A percentile compares a stretch with the other conserved stretches of the same genome.
Conservation (phyloP, 352 stramenopile genomes). For the Pythium vanterpoolii region DNA sequence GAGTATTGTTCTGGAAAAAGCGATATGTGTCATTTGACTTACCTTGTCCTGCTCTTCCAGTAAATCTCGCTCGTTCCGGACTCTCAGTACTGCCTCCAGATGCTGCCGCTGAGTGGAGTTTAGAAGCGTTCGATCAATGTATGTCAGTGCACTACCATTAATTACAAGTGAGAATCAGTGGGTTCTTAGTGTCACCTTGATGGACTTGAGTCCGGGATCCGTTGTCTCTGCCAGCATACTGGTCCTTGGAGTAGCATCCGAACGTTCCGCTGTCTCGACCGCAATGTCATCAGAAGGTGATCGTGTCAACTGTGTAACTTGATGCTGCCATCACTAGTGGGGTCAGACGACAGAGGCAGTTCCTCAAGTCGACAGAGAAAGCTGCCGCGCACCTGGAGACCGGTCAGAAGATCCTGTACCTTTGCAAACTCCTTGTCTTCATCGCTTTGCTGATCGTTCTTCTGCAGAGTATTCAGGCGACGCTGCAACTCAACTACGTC, state of each 20-base stretch:
- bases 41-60: constrained; percentile 42
- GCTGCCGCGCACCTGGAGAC: constrained; percentile 12
- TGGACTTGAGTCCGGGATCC: constrained; percentile 7
- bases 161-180: background rate
- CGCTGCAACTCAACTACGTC: constrained; percentile 2
- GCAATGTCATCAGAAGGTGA: background rate
- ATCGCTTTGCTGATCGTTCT: constrained; percentile 11
- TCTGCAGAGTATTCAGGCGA: constrained; percentile 4
- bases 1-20: background rate
- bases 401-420: constrained; percentile 33
- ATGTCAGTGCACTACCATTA: background rate
- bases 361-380: background rate
- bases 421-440: constrained; percentile 31
- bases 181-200: constrained; percentile 17
- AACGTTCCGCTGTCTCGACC: background rate
- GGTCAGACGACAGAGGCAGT: constrained; percentile 14
- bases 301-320: constrained; percentile 17
- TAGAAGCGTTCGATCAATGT: background rate
- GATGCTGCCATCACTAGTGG: constrained; percentile 18
- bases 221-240: background rate
- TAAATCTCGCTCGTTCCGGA: constrained; percentile 35
- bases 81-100: constrained; percentile 28
- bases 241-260: background rate
- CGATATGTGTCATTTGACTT: background rate
- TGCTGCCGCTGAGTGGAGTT: constrained; percentile 19